Evolutionary conservation across 805 yeast species (phyloP), one percentile per base, ranked within the genome.

Genomic region (Candida broadrunensis): DNA sequence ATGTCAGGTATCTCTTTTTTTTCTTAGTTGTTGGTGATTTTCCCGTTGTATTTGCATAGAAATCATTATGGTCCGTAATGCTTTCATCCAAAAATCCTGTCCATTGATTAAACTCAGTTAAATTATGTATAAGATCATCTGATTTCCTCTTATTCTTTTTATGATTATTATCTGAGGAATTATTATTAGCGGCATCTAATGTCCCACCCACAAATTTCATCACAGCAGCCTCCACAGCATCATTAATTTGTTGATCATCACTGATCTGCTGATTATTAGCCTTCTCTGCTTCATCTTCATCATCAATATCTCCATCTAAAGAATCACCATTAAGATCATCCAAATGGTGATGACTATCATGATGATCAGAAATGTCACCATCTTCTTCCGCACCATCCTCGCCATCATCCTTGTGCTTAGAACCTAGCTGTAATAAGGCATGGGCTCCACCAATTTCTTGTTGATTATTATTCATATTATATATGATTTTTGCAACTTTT

Each of bases 161-260:
- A 5, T 37, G 30, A 25, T 36, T 36, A 26, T 36, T 13, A 15
- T 14, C 14, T 8, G 7, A 6, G 14, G 7, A 5, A 4, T 4
- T 5, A 15, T 33, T 25, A 14, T 44, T 35, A 9, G 45, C 51
- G n/a, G 46, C 51, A 36, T 63, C 78, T 32, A 83, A 59, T 1
- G 81, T 75, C 5, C 83, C 85, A 15, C 85, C 88, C 12, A 84
- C 91, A 49, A 78, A 77, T 41, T 77, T 73, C 78, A 85, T 72
- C 14, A 85, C 89, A 0, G 89, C 93, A 14, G 85, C 93, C 52
- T 84, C 93, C 2, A 84, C 93, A 12, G 78, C 80, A 42, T 70
- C 75, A 37, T 64, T 70, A 24, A 70, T 54, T 49, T 66, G 72
- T 44, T 67, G 72, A n/a, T n/a, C 80, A 42, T 70, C 74, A 37